These are phyloP conservation scores for Alternaria infectoria DNA, from an alignment of 2,329 filamentous ascomycete genomes.

Conservation along the genomic window DNA sequence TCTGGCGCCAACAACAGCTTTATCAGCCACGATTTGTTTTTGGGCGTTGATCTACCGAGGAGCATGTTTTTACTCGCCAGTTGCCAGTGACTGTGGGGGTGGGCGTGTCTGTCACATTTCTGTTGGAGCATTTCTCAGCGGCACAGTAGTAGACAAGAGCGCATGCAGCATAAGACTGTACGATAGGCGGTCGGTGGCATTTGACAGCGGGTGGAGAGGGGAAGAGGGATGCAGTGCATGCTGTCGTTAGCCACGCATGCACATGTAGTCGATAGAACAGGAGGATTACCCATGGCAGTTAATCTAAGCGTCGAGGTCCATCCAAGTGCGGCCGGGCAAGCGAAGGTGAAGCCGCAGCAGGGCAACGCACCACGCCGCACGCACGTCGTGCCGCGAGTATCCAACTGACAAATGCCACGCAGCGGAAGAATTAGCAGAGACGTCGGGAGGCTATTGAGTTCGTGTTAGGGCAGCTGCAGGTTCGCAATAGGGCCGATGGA, in stretches of 20 bases:
- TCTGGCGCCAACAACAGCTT: conserved; percentile 29
- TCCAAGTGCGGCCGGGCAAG: conserved; percentile 1
- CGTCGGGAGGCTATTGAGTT: neutral
- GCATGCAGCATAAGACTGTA: conserved; percentile 28
- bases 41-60: conserved; percentile 28
- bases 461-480: neutral
- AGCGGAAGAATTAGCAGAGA: neutral
- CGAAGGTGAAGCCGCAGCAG: neutral
- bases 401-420: neutral
- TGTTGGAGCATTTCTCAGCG: conserved; percentile 10
- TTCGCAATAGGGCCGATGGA: neutral
- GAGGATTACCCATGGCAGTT: conserved; percentile 8
- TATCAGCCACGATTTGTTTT: conserved; percentile 37
- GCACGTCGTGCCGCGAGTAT: neutral
- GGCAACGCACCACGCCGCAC: neutral
- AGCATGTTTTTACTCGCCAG: conserved; percentile 21
- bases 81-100: conserved; percentile 26
- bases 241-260: conserved; percentile 1
- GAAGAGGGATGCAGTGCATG: conserved; percentile 7
- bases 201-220: conserved; percentile 5
- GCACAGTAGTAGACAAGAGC: conserved; percentile 21
- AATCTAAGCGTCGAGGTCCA: conserved; percentile 15
- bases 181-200: conserved; percentile 20
- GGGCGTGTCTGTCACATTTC: conserved; percentile 2
- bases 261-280: conserved; percentile 10